Percentiles rank a stretch among this genome's conserved stretches.
phyloP scores from a whole-genome alignment of 1,284 basidiomycete genomes.

The Melampsora occidentalis region DNA sequence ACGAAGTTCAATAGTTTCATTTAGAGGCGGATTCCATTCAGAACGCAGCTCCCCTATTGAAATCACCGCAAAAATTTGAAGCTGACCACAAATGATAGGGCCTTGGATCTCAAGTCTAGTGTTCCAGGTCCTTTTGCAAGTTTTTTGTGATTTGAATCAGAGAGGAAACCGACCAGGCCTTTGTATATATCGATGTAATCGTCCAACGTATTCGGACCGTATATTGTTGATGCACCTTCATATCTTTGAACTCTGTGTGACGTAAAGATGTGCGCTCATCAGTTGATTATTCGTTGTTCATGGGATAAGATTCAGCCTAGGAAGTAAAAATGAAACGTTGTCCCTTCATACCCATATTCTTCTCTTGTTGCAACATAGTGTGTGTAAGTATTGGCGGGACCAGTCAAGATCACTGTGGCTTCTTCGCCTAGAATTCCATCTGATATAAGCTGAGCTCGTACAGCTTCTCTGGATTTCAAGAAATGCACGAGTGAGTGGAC shows the following conservation, averaged over 20 bases:
- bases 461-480: slow-evolving; percentile 58
- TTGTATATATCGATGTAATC: slow-evolving; percentile 75
- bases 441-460: slow-evolving; percentile 65
- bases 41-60: no score
- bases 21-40: no score
- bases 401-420: slow-evolving; percentile 67
- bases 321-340: not conserved
- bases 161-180: slow-evolving; percentile 64
- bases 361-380: slow-evolving; percentile 62
- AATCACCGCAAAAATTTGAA: not conserved
- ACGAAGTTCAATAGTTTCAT: slow-evolving; percentile 9
- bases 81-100: slow-evolving; percentile 66
- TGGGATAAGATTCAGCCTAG: not conserved
- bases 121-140: slow-evolving; percentile 67
- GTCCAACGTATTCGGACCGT: slow-evolving; percentile 73
- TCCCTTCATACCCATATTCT: slow-evolving; percentile 5
- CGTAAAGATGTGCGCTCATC: slow-evolving; percentile 61
- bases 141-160: slow-evolving; percentile 58
- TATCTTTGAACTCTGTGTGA: slow-evolving; percentile 74
- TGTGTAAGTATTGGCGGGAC: slow-evolving; percentile 74
- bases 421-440: slow-evolving; percentile 64
- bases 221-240: slow-evolving; percentile 76
- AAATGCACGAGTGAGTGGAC: not conserved
- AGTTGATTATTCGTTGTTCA: not conserved
- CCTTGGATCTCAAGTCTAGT: slow-evolving; percentile 64